A percentile compares a stretch with the other conserved stretches of the same genome.
These are phyloP conservation scores for Dendrobium nobile DNA, from an alignment of 106 monocot species.

Conservation along the genomic window DNA sequence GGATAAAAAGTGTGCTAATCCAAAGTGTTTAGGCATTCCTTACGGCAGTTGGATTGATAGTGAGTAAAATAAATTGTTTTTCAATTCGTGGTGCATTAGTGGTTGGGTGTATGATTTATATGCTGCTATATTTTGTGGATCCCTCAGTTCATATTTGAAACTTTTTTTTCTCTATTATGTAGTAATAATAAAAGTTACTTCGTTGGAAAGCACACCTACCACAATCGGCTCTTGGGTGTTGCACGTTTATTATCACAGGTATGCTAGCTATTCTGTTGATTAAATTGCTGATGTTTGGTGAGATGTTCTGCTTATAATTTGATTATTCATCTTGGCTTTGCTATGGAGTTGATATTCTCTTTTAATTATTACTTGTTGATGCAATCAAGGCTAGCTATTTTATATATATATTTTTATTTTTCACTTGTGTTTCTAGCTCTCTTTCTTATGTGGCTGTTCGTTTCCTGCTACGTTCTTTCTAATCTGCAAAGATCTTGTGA, in stretches of 20 bases:
- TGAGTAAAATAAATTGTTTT: not conserved
- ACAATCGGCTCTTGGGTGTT: conserved; percentile 52
- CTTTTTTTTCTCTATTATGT: conserved; percentile 2
- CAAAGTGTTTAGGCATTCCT: not conserved
- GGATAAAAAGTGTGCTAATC: not conserved
- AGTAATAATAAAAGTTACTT: conserved; percentile 33
- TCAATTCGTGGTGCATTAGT: not conserved
- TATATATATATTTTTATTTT: too few species aligned
- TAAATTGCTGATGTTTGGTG: not conserved
- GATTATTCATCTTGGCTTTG: not conserved
- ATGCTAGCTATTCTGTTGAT: not conserved
- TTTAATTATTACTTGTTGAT: not conserved
- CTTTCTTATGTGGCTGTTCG: too few species aligned
- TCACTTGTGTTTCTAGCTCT: too few species aligned
- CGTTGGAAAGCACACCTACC: conserved; percentile 29
- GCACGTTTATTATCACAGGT: conserved; percentile 77
- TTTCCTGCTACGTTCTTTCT: too few species aligned
- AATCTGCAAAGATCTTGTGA: too few species aligned
- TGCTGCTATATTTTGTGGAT: not conserved
- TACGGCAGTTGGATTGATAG: not conserved
- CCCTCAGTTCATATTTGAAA: not conserved
- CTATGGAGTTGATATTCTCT: not conserved
- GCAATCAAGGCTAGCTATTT: not conserved
- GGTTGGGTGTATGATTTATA: not conserved
- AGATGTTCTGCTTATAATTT: not conserved